Evolutionary conservation across 345 rosid genomes (phyloP).

Genomic region (Dimocarpus longan): DNA sequence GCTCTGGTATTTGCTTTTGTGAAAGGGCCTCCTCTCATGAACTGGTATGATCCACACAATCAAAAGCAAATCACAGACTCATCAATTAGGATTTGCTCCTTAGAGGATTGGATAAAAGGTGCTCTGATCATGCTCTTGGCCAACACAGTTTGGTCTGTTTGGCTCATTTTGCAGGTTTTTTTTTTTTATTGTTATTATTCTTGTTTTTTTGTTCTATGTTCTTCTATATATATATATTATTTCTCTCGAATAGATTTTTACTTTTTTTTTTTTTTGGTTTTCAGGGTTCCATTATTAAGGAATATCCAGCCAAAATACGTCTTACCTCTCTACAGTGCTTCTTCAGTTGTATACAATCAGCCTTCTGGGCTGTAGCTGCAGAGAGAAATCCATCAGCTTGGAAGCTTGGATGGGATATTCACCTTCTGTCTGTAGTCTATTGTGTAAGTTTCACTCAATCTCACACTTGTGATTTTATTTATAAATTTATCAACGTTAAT

Average conservation of each 20-base stretch:
- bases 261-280: not conserved
- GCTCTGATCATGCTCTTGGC: constrained; percentile 73
- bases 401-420: constrained; percentile 74
- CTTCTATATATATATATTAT: not conserved
- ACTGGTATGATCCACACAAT: constrained; percentile 24
- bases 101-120: constrained; percentile 60
- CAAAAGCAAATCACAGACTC: constrained; percentile 24
- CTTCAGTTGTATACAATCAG: constrained; percentile 75
- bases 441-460: constrained; percentile 50
- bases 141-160: constrained; percentile 73
- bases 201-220: not conserved
- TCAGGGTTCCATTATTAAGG: constrained; percentile 56
- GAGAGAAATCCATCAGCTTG: constrained; percentile 68
- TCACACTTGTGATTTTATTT: too few species aligned
- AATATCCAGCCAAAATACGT: constrained; percentile 71
- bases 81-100: constrained; percentile 11
- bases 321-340: constrained; percentile 74
- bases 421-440: constrained; percentile 74
- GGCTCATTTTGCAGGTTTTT: constrained; percentile 81
- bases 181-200: too few species aligned
- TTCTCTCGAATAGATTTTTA: not conserved
- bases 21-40: constrained; percentile 63
- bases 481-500: too few species aligned
- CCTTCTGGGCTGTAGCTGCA: constrained; percentile 56
- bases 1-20: constrained; percentile 77